Evolutionary conservation across 2,329 filamentous ascomycete genomes (phyloP), one percentile per base, ranked within the genome.

Genomic region (Diaporthe sp.): DNA sequence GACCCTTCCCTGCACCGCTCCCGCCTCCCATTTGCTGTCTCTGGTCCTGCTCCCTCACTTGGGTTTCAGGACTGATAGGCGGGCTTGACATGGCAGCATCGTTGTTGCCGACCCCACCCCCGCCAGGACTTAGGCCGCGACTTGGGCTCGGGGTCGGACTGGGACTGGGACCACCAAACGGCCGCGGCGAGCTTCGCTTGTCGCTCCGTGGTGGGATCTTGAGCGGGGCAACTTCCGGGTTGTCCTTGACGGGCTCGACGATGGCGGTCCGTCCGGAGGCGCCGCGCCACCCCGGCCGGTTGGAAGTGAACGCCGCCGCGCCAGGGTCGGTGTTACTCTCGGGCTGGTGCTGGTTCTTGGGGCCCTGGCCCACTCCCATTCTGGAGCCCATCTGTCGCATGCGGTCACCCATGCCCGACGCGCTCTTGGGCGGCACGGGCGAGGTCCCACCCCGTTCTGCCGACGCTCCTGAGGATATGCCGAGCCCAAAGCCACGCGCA

Each of bases 251-350:
- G 4, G 93, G 92, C 60, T 89, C 88, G 46, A 94, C 89, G 74
- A 94, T 87, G 49, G 90, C 86, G 57, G 88, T 88, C 78, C 94
- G 90, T 39, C 94, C 94, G 81, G 92, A 95, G 51, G 92, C 91
- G 25, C 94, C 94, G 79, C 92, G 92, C 94, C 94, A 95, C 75
- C 92, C 88, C 7, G 92, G 91, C 31, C 88, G 86, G 71, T 81
- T 85, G 37, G 83, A 76, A 79, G 82, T 78, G 79, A 85, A 79
- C 78, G 82, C 83, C 31, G 80, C 79, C 2, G 80, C 85, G 17
- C 80, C 85, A 77, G 80, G 83, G 78, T 84, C 83, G 81, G 55
- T 81, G 49, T 79, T 76, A 49, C 68, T 71, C 4, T 39, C 34
- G 19, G 72, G 46, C n/a, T 71, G 39, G 49, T 22, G 55, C 19